Conservation (phyloP, 2,329 filamentous ascomycete species). For the Cladorrhinum sp. region DNA sequence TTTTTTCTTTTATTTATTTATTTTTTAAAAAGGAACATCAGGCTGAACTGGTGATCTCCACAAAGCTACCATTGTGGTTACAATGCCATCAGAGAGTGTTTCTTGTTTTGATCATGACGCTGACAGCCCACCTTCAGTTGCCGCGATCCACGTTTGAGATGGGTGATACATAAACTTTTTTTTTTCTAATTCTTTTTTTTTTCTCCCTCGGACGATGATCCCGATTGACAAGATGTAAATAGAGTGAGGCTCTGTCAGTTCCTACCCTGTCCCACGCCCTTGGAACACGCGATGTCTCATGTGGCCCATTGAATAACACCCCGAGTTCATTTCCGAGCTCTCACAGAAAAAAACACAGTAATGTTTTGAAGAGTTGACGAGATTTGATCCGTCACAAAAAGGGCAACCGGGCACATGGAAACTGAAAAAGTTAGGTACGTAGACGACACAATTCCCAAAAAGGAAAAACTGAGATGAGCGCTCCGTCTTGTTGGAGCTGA, state of each 20-base stretch:
- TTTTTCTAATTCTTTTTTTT: too few species aligned
- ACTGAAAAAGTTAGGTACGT: neutral
- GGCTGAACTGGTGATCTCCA: neutral
- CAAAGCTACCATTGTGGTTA: neutral
- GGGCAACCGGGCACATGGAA: neutral
- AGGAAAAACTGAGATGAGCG: neutral
- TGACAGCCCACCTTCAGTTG: neutral
- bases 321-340: neutral
- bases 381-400: neutral
- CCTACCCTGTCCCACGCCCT: neutral
- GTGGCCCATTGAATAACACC: neutral
- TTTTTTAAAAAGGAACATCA: too few species aligned
- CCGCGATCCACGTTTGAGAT: neutral
- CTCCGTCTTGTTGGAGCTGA: neutral
- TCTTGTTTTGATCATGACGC: neutral
- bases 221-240: neutral
- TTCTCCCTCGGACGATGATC: too few species aligned
- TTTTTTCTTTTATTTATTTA: too few species aligned
- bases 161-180: neutral
- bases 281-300: slow-evolving; percentile 5
- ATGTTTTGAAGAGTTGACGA: neutral
- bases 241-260: neutral
- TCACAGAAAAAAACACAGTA: neutral
- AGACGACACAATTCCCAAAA: neutral
- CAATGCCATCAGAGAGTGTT: neutral